A percentile compares a stretch with the other conserved stretches of the same genome.
Evolutionary conservation across 306 rosid genomes (phyloP).

Genomic region (Ochetophila trinervis): DNA sequence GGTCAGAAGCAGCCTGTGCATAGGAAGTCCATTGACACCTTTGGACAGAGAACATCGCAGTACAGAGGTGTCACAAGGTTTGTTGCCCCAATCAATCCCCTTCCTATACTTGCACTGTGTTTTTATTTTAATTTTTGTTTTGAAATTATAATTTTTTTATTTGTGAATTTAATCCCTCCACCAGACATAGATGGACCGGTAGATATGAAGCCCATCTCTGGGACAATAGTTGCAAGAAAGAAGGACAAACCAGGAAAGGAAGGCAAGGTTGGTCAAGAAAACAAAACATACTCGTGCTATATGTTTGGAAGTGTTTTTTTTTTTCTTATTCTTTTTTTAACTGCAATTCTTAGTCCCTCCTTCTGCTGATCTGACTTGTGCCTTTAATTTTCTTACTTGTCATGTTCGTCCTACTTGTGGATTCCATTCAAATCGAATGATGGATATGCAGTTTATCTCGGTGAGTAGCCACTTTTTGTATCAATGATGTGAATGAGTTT

Average conservation of each 20-base stretch:
- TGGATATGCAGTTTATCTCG: conserved; percentile 72
- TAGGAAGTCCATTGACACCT: conserved; percentile 89
- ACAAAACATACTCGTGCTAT: neutral
- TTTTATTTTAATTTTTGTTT: neutral
- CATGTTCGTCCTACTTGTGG: conserved; percentile 33
- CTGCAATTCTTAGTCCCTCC: conserved; percentile 18
- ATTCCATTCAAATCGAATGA: conserved; percentile 37
- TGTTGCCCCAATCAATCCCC: neutral
- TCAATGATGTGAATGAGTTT: neutral
- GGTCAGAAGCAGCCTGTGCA: conserved; percentile 84
- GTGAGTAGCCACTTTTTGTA: conserved; percentile 35
- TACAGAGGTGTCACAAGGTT: conserved; percentile 95
- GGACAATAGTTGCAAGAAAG: conserved; percentile 98
- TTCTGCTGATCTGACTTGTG: conserved; percentile 34
- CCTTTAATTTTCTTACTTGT: conserved; percentile 35
- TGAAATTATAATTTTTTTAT: neutral
- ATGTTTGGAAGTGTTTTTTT: conserved; percentile 23
- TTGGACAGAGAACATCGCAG: conserved; percentile 97
- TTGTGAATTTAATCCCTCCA: neutral
- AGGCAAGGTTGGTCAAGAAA: conserved; percentile 70
- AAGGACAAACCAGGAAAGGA: conserved; percentile 98
- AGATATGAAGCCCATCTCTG: conserved; percentile 98
- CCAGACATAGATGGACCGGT: conserved; percentile 98
- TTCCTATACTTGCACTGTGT: neutral
- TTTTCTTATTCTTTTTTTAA: too few species aligned